Evolutionary conservation across 2,329 filamentous ascomycete species (phyloP), one percentile per base, ranked within the genome.

Genomic region (Ophiostoma ips): DNA sequence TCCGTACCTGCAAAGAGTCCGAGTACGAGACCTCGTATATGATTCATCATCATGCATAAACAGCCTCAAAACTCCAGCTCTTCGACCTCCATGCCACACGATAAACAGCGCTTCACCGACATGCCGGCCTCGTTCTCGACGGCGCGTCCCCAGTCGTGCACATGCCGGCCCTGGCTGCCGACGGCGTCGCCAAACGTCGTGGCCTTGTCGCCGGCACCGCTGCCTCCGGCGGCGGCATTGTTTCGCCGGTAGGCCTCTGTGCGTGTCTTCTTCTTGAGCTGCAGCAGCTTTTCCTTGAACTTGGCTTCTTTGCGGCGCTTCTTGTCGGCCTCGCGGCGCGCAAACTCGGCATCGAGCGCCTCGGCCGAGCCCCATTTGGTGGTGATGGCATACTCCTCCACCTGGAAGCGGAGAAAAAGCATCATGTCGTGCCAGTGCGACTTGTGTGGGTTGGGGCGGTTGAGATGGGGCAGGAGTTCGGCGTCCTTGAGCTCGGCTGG

Each of bases 351-450:
- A 62, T 96, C 92, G 5, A 96, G 68, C 0, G 82, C 84, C 61
- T 92, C 88, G 0, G 85, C 67, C 0, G 83, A 87, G 0, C 92
- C 92, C 92, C 92, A 98, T 68, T 95, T 95, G 56, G 79, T 80
- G 1, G 75, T 79, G 59, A 96, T 83, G 0, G 90, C 92, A 62
- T 95, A 95, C 51, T 88, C 87, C 62, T 98, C 92, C 2, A 98
- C 86, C 62, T 98, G 92, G 53, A 80, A 94, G 1, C 92, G 83
- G 19, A 98, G 72, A 63, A 92, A 98, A 2, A 98, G 76, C 83
- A 95, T 95, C 92, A 98, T 98, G 70, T 94, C 87, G 64, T 95
- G 88, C 87, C 88, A 98, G 52, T 89, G 88, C 0, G 84, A 81
- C 64, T 95, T 95, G 67, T 95, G 92, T 1, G 92, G 92, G 59